These are phyloP conservation scores for Rhizoclosmatium globosum DNA, from an alignment of 192 early-diverging fungal genomes.

Conservation along the genomic window DNA sequence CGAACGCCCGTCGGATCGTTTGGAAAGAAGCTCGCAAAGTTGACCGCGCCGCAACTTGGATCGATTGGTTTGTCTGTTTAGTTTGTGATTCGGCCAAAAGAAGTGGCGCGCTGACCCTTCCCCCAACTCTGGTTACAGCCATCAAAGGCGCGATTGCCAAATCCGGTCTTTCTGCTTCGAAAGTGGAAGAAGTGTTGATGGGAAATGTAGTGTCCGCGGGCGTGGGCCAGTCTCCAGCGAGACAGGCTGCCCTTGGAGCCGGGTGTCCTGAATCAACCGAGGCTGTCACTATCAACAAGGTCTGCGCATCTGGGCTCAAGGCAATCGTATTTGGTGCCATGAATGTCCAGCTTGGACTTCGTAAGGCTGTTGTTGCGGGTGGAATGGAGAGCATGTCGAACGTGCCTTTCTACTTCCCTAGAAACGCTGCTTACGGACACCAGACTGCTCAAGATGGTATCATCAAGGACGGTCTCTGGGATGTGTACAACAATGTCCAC, in stretches of 20 bases:
- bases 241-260: slow-evolving; percentile 87
- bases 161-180: slow-evolving; percentile 67
- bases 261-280: slow-evolving; percentile 84
- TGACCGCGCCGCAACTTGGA: slow-evolving; percentile 88
- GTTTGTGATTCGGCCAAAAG: neutral
- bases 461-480: slow-evolving; percentile 96
- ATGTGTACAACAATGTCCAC: slow-evolving; percentile 91
- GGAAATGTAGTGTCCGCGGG: slow-evolving; percentile 93
- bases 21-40: slow-evolving; percentile 83
- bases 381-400: slow-evolving; percentile 97
- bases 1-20: slow-evolving; percentile 95
- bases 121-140: slow-evolving; percentile 59
- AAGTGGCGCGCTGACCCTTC: neutral
- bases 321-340: slow-evolving; percentile 92
- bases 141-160: slow-evolving; percentile 85
- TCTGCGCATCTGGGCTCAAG: slow-evolving; percentile 99
- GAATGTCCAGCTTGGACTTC: slow-evolving; percentile 78
- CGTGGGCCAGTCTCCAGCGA: slow-evolving; percentile 91
- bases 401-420: slow-evolving; percentile 77
- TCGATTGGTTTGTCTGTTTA: slow-evolving; percentile 43
- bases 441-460: slow-evolving; percentile 83
- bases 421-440: slow-evolving; percentile 78
- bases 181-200: slow-evolving; percentile 95
- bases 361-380: slow-evolving; percentile 87
- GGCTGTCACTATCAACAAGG: slow-evolving; percentile 98